Base-by-base conservation (phyloP, 164 flowering plant genomes). In the Chimonanthus salicifolius region DNA sequence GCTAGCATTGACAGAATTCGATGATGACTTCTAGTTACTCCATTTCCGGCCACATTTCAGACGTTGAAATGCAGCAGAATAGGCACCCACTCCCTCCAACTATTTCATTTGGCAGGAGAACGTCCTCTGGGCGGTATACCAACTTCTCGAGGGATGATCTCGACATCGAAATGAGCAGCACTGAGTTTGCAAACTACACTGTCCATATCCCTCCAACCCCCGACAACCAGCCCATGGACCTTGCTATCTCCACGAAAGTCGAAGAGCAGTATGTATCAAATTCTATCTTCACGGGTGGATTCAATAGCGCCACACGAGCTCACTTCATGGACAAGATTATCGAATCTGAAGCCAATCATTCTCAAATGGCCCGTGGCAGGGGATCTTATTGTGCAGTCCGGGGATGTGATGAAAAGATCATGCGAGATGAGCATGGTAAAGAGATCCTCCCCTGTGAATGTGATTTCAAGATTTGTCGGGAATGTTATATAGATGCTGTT, bases 361-460 rank as follows among this genome's bases (percentile, higher is more conserved):
- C 90, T 0, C 93, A 89, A 76, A 89, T 89, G 93, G 91, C 93
- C 33, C 91, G 93, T 5, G 82, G 84, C 0, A 89, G 85, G 74
- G 91, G 93, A 6, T 86, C 90, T 4, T 79, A 83, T 3, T 88
- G 92, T 71, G 74, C 84, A 0, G 74, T 88, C 6, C 82, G 71
- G 2, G 89, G 86, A 9, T 87, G 92, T 64, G 86, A 87, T 78
- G 86, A 82, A 1, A 88, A 87, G 75, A 84, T 87, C 33, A 84
- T 87, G 90, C 82, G 84, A 49, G 89, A 88, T 70, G 90, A 84
- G 76, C 78, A 90, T 58, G 90, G 92, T 7, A 70, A 58, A 9
- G 92, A 88, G 70, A 80, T 88, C 47, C 81, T 84, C 15, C 92
- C 92, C n/a, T 89, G 92, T 74, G 90, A 86, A 60, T 89, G 92